Evolutionary conservation across 1,284 basidiomycete genomes (phyloP).

Genomic region (Boletellus deceptivus): DNA sequence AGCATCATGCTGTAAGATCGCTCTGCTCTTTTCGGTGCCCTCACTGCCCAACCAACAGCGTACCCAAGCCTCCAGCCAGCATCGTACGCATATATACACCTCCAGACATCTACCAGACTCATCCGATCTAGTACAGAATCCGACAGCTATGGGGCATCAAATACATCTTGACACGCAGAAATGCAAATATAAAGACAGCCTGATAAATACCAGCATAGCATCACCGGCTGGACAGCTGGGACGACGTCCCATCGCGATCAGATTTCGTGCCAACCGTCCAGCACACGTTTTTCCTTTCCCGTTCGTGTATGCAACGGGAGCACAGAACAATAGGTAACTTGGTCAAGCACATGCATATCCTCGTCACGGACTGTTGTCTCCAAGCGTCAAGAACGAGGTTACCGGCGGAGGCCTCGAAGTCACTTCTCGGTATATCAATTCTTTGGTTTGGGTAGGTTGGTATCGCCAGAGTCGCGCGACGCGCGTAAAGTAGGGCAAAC

Average conservation of each 20-base stretch:
- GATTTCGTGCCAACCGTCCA: too few relatives aligned
- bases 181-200: not conserved
- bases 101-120: not conserved
- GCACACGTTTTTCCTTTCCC: too few relatives aligned
- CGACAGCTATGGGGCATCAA: slow-evolving; percentile 15
- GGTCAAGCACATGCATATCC: not conserved
- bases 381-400: slow-evolving; percentile 17
- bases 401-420: slow-evolving; percentile 16
- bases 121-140: not conserved
- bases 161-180: not conserved
- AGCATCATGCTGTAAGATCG: too few relatives aligned
- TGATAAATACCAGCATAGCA: slow-evolving; percentile 4
- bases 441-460: slow-evolving; percentile 7
- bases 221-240: not conserved
- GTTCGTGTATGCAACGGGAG: too few relatives aligned
- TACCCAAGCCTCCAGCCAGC: not conserved
- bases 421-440: slow-evolving; percentile 31
- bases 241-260: not conserved
- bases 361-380: slow-evolving; percentile 11
- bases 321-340: not conserved
- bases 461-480: not conserved
- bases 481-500: not conserved
- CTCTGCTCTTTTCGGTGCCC: too few relatives aligned
- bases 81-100: not conserved
- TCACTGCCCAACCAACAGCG: too few relatives aligned